A percentile compares a stretch with the other conserved stretches of the same genome.
phyloP scores from a whole-genome alignment of 768 basidiomycete genomes.

The Naganishia onofrii region DNA sequence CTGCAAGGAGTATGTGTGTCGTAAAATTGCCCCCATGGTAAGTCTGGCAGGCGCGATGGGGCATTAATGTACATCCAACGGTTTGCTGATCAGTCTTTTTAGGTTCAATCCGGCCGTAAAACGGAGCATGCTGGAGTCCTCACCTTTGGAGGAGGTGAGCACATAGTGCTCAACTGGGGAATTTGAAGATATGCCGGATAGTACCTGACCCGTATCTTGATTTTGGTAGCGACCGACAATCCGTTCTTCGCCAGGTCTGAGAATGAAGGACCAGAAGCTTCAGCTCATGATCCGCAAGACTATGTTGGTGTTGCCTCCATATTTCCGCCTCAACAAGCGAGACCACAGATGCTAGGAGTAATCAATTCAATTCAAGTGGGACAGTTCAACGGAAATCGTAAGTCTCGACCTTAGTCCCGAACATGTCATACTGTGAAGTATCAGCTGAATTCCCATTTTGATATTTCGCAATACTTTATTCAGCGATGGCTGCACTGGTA shows the following conservation, averaged over 20 bases:
- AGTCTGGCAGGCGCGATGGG: constrained; percentile 7
- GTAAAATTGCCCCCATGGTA: constrained; percentile 90
- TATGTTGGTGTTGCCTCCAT: constrained; percentile 43
- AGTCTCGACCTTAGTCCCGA: constrained; percentile 25
- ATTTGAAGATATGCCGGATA: background rate
- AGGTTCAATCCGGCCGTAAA: constrained; percentile 90
- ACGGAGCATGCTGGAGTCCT: constrained; percentile 92
- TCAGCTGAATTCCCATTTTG: background rate
- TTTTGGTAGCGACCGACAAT: constrained; percentile 48
- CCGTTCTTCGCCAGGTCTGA: constrained; percentile 41
- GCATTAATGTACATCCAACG: background rate
- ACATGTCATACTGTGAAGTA: background rate
- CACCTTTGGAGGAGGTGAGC: constrained; percentile 73
- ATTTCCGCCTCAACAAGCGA: constrained; percentile 48
- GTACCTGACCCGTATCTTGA: background rate
- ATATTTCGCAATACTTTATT: background rate
- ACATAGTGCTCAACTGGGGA: background rate
- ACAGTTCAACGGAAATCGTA: constrained; percentile 47
- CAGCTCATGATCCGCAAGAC: constrained; percentile 42
- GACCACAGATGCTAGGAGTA: constrained; percentile 46
- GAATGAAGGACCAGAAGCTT: constrained; percentile 37
- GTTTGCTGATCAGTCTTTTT: background rate
- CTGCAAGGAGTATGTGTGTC: constrained; percentile 78
- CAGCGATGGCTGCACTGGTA: constrained; percentile 80
- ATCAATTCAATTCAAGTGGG: constrained; percentile 47